Evolutionary conservation across 768 basidiomycete species (phyloP).

Genomic region (Termitomyces sp.): DNA sequence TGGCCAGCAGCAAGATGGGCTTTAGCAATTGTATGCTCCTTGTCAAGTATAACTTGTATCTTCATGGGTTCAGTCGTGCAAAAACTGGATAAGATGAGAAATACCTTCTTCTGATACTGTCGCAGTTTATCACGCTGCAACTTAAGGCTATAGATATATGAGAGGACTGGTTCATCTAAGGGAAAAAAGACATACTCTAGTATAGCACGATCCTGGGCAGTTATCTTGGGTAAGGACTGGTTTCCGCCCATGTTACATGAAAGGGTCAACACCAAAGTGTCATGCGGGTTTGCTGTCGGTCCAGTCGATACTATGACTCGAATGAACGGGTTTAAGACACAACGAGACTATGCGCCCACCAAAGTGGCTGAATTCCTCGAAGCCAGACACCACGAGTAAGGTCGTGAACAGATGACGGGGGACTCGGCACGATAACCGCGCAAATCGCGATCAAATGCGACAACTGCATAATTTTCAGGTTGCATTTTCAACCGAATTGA

Average conservation of each 20-base stretch:
- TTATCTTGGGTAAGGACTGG: conserved; percentile 83
- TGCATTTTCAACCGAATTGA: not conserved
- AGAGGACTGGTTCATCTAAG: conserved; percentile 8
- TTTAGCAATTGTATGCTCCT: conserved; percentile 88
- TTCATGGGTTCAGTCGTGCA: conserved; percentile 23
- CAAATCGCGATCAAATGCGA: not conserved
- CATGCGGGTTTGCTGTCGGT: not conserved
- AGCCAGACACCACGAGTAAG: not conserved
- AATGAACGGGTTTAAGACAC: not conserved
- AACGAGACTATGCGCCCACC: not conserved
- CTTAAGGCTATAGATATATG: conserved; percentile 62
- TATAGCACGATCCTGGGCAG: conserved; percentile 89
- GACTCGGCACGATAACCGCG: not conserved
- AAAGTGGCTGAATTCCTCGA: not conserved
- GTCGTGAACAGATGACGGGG: not conserved
- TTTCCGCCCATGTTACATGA: conserved; percentile 51
- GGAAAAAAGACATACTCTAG: conserved; percentile 67
- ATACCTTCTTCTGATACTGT: conserved; percentile 92
- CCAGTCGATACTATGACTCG: not conserved
- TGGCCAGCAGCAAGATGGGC: conserved; percentile 73
- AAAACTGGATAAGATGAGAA: not conserved
- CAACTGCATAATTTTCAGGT: not conserved
- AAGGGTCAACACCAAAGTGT: not conserved
- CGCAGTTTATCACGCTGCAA: conserved; percentile 92
- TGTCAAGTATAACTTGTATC: conserved; percentile 83